These are phyloP conservation scores for Tetradesmus obliquus DNA, from an alignment of 139 green algal species.

Conservation along the genomic window DNA sequence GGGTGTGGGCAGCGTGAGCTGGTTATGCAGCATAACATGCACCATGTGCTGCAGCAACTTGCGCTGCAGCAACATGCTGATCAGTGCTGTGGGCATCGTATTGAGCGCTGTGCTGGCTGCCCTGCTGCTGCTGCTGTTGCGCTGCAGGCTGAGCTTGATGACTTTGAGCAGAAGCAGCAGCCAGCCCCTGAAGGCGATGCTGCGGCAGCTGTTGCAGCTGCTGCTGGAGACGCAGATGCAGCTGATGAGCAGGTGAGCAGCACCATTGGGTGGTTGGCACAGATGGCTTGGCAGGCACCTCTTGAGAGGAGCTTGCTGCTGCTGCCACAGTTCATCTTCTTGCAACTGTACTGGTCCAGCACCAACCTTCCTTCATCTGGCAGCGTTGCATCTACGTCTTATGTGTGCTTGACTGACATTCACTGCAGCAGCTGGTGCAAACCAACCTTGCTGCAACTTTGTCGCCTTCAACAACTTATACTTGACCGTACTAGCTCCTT, in stretches of 20 bases:
- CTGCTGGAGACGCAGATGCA: background rate
- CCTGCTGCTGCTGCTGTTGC: background rate
- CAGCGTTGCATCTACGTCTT: too few relatives aligned
- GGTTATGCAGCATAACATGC: background rate
- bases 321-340: background rate
- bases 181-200: background rate
- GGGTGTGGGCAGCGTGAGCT: too few relatives aligned
- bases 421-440: too few relatives aligned
- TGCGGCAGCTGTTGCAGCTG: background rate
- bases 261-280: background rate
- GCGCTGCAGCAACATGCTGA: too few relatives aligned
- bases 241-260: background rate
- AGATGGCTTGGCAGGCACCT: background rate
- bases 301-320: background rate
- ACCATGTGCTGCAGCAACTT: background rate
- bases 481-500: too few relatives aligned
- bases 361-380: too few relatives aligned
- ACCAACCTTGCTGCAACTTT: too few relatives aligned
- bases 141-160: background rate
- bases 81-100: too few relatives aligned
- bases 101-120: background rate
- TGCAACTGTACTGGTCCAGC: background rate
- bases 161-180: slow-evolving; percentile 28
- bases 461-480: too few relatives aligned
- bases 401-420: too few relatives aligned